Evolutionary conservation across 345 rosid species (phyloP), one percentile per base, ranked within the genome.

Genomic region (Erodium maritimum): DNA sequence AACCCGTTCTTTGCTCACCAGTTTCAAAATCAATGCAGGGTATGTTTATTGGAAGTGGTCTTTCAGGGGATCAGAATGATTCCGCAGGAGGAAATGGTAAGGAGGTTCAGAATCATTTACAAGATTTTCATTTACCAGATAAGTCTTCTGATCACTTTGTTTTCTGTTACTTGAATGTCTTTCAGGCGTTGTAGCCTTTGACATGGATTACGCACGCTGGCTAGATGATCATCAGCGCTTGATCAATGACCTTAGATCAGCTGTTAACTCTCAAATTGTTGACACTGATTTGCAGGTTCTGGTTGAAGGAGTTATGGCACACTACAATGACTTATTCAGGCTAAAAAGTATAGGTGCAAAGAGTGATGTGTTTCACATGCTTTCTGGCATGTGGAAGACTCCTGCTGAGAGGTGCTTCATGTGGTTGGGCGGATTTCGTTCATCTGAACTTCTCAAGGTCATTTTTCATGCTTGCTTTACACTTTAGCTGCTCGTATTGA

Each of bases 381-480:
- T 91, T 22, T 91, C 99, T 29, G 96, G 99, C 62, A 79, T 86
- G 91, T 91, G 99, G 99, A 82, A 82, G 75, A 82, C 95, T 1
- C 99, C 96, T 14, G 90, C 91, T 0, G 99, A 91, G 80, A 80
- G 96, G 61, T 83, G 85, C 57, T 91, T 91, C 82, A 81, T 91
- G 91, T 88, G 99, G 99, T 66, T 91, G 69, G 99, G 99, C 50
- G 99, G 99, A 19, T 88, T 84, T 52, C 83, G 95, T 46, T 86
- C 99, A 11, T 91, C 99, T 21, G 96, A 91, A 69, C 59, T 91
- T 61, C 90, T 88, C 63, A 91, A 86, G 90, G 98, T 88, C 63
- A 56, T 56, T 11, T 5, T 29, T 19, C 52, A 11, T 55, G 45
- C 24, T 2, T 14, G 4, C 3, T 21, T 18, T 56, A 25, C 12